Conservation (phyloP, 1,139 yeast species). For the Geotrichum histeridarum region DNA sequence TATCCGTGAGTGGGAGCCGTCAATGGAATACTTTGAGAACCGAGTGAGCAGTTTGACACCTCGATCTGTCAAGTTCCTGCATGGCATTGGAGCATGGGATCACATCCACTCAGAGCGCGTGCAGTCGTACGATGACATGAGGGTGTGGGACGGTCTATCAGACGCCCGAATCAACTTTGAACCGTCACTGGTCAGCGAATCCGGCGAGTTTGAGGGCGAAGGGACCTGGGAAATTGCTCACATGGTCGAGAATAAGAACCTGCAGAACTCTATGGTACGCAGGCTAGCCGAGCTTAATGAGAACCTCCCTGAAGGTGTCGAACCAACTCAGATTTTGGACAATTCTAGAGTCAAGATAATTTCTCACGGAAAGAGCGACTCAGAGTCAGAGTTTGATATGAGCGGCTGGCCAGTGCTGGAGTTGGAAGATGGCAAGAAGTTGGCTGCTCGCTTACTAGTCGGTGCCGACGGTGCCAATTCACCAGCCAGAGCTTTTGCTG, state of each 20-base stretch:
- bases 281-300: constrained; percentile 50
- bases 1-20: constrained; percentile 54
- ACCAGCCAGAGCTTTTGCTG: constrained; percentile 79
- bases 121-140: constrained; percentile 72
- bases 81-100: constrained; percentile 71
- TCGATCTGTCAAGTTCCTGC: constrained; percentile 60
- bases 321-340: constrained; percentile 49
- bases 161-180: constrained; percentile 70
- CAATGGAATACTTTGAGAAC: constrained; percentile 57
- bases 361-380: neutral
- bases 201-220: constrained; percentile 26
- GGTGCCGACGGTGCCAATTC: constrained; percentile 98
- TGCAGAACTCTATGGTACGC: constrained; percentile 64
- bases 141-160: constrained; percentile 80
- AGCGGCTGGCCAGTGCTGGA: constrained; percentile 74
- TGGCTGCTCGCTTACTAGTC: constrained; percentile 68
- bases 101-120: constrained; percentile 63
- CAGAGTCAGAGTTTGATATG: constrained; percentile 26
- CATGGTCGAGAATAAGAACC: constrained; percentile 83
- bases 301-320: constrained; percentile 23
- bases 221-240: constrained; percentile 50
- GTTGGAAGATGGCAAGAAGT: constrained; percentile 57
- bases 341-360: constrained; percentile 54
- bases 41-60: constrained; percentile 86
- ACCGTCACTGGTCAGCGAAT: constrained; percentile 34